Base-by-base conservation (phyloP, 495 filamentous ascomycete species). In the Aspergillus kassunensis region DNA sequence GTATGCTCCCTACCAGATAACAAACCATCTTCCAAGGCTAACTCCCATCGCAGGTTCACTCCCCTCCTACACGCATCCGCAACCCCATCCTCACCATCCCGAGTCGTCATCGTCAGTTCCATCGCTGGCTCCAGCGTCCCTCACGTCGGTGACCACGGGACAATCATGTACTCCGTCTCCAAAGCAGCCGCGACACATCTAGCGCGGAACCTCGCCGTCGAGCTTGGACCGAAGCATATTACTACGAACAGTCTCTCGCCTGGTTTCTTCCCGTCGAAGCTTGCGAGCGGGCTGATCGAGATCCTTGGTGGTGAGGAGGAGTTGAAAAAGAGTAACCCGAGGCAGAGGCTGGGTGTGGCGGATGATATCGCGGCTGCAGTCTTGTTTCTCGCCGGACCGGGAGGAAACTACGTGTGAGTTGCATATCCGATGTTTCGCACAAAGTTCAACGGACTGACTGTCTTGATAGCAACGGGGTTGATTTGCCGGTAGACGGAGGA, bases 241-340 rank as follows among this genome's bases (percentile, higher is more conserved):
- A 75, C 89, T 2, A 86, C 88, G 49, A 96, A 96, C 59, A 82
- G 82, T 47, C 87, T 96, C 52, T 89, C 89, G 19, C 91, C 91
- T 0, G 91, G 91, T 0, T 91, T 95, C 72, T 96, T 91, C 70
- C 89, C 90, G 5, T 87, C 78, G 4, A 93, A 91, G 78, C 95
- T 96, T 90, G 83, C 88, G 1, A 82, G 66, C 36, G 89, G 81
- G 1, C 51, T 96, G 52, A 80, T 96, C 61, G 75, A 80, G 57
- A 31, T 82, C 52, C 74, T 71, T n/a, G 90, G 90, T 5, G 90
- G 90, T 1, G 60, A 71, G 36, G 76, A 84, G 47, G 64, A 70
- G 49, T 63, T 91, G 42, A 86, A 79, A 23, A 70, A 77, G 50
- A 64, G 59, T 45, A 88, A 81, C 39, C 90, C 90, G 0, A 81